Base-by-base conservation (phyloP, 176 grass and related monocot species). In the Oryza coarctata region DNA sequence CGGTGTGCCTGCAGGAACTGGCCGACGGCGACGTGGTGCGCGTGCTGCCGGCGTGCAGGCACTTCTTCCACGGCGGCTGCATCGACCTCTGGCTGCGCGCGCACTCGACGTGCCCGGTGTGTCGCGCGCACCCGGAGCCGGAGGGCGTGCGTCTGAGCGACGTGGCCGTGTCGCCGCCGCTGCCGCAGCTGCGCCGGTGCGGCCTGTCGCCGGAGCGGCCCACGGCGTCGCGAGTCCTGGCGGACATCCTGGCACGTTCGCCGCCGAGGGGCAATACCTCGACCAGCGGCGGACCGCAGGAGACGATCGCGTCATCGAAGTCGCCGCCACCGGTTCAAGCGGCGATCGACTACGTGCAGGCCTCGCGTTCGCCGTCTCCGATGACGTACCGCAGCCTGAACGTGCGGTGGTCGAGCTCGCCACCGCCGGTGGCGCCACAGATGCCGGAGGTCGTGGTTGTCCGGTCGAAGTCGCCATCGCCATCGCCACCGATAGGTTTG, bases 21-120 rank as follows among this genome's bases (percentile, higher is more conserved):
- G 76, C 81, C 57, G 85, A 87, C 80, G 89, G 85, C 80, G 89
- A 91, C 69, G 81, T 87, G 34, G 89, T 91, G 85, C 85, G 85
- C 71, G 81, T 81, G 85, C 71, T 91, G 44, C 80, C 85, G 22
- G 13, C 85, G 41, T 91, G 89, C 81, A 71, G 80, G 36, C 89
- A 91, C 81, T 85, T 87, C 64, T 91, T 91, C 89, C 89, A 91
- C 44, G 36, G 12, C 55, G 4, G 64, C 31, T 91, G 89, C 85
- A 81, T 91, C 81, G 89, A 91, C 28, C 35, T 34, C 17, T 91
- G 89, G 89, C 60, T 91, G 8, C 10, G 67, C 35, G 81, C 72
- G 44, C 81, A 87, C 80, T 65, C 85, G 18, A 36, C 81, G 4
- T 91, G 89, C 58, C 85, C 85, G 29, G 65, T 94, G 18, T 94